Base-by-base conservation (phyloP, 1,139 yeast genomes). In the Spathaspora sp. region DNA sequence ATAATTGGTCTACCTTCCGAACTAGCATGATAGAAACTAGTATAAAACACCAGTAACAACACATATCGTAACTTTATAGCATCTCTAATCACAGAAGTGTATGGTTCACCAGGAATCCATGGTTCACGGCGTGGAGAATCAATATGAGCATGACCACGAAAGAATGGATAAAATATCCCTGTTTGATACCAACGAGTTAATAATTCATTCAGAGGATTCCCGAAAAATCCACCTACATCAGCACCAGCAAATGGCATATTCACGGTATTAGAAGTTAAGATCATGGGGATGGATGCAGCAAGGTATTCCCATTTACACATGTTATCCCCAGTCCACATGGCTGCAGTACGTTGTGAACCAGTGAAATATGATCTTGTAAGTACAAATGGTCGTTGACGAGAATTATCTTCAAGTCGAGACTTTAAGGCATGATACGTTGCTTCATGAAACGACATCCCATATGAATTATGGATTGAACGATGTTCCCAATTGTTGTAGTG, bases 271-370 rank as follows among this genome's bases (percentile, higher is more conserved):
- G 85, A 79, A 3, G 95, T 87, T 48, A 93, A 70, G 20, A 89
- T 67, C 96, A 90, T 91, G 7, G 98, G 97, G 33, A 90, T 78
- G 0, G 97, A 88, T 7, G 81, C 74, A 56, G 79, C 76, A 51
- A 93, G 74, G 57, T 89, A 86, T 53, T 86, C 95, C 99, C 99
- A 95, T 54, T 79, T 84, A 7, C 97, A 89, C 80, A 81, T 85
- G 63, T 91, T 93, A 64, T 93, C 99, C 39, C 99, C 99, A 0
- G 97, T 89, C 99, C 99, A 95, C 81, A 88, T 85, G 0, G 98
- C 97, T 0, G 95, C 86, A 0, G 93, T 75, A 54, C 93, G 76
- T 65, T 93, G 98, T 4, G 97, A 88, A 0, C 99, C 99, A 0
- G 98, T 81, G 64, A 76, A 91, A 63, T 79, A 91, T 0, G 97